phyloP scores from a whole-genome alignment of 306 rosid genomes.

The Echinosophora koreensis region DNA sequence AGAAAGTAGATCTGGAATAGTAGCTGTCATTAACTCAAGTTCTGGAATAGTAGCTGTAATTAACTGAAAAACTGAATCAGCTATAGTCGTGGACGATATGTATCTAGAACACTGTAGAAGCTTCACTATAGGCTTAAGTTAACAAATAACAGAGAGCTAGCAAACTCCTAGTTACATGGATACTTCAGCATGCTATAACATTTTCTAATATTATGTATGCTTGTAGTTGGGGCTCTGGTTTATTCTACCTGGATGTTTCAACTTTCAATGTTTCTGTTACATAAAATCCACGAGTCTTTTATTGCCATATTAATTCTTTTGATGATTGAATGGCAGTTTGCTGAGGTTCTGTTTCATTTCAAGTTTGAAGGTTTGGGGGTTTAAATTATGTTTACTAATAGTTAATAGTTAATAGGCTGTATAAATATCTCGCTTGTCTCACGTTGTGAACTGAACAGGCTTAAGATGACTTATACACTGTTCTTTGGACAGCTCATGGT shows the following conservation, averaged over 20 bases:
- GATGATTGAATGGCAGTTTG: conserved; percentile 30
- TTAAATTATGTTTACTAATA: conserved; percentile 22
- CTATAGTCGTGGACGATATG: too few species aligned
- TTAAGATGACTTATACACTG: conserved; percentile 6
- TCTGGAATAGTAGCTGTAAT: too few species aligned
- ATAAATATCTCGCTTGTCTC: conserved; percentile 6
- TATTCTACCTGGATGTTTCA: neutral
- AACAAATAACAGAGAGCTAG: too few species aligned
- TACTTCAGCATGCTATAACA: too few species aligned
- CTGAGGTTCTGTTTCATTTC: neutral
- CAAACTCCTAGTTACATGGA: too few species aligned
- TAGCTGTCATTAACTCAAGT: neutral
- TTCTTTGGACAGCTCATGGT: conserved; percentile 8
- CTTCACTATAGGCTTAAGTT: too few species aligned
- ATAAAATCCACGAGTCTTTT: neutral
- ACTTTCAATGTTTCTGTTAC: neutral
- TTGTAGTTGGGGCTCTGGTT: neutral
- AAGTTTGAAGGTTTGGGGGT: conserved; percentile 28
- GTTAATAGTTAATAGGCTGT: neutral
- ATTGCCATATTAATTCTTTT: neutral
- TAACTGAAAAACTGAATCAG: too few species aligned
- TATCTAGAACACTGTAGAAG: too few species aligned
- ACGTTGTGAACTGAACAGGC: neutral
- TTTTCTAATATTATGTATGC: neutral
- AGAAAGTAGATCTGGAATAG: neutral